phyloP scores from a whole-genome alignment of 2,329 filamentous ascomycete species.

The Aphanocladium album region DNA sequence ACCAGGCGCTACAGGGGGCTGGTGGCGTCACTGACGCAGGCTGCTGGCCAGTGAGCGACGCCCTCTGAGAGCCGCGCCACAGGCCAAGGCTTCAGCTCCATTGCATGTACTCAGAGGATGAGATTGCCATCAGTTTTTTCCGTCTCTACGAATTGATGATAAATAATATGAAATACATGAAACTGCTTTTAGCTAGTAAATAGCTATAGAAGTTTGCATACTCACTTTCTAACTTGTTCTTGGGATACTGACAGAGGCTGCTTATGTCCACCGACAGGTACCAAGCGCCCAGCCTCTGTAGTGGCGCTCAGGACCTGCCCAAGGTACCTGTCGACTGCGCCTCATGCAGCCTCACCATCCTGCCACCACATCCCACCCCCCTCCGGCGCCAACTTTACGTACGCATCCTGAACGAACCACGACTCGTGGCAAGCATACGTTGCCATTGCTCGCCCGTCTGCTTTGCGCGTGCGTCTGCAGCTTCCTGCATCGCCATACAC shows the following conservation, averaged over 20 bases:
- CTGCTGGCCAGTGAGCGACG: not conserved
- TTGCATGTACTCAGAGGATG: too few relatives aligned
- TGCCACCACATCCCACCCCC: slow-evolving; percentile 4
- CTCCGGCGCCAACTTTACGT: slow-evolving; percentile 8
- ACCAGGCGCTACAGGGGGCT: too few relatives aligned
- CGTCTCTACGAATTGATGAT: too few relatives aligned
- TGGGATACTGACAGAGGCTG: too few relatives aligned
- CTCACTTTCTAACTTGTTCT: too few relatives aligned
- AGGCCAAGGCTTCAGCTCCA: not conserved
- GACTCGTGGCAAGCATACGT: slow-evolving; percentile 3
- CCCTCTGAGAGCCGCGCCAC: not conserved
- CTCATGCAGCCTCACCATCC: slow-evolving; percentile 1
- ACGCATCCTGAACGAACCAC: slow-evolving; percentile 1
- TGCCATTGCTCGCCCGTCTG: not conserved
- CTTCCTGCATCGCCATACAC: not conserved
- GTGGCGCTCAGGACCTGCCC: not conserved
- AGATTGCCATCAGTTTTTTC: too few relatives aligned
- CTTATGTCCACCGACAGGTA: too few relatives aligned
- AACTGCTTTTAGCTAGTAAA: too few relatives aligned
- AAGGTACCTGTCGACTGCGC: not conserved
- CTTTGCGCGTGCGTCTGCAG: not conserved
- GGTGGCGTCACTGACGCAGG: not conserved
- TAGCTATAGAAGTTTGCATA: too few relatives aligned
- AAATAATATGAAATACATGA: too few relatives aligned
- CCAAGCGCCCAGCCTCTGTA: not conserved